Evolutionary conservation across 805 yeast genomes (phyloP).

Genomic region (Yueomyces sinensis): DNA sequence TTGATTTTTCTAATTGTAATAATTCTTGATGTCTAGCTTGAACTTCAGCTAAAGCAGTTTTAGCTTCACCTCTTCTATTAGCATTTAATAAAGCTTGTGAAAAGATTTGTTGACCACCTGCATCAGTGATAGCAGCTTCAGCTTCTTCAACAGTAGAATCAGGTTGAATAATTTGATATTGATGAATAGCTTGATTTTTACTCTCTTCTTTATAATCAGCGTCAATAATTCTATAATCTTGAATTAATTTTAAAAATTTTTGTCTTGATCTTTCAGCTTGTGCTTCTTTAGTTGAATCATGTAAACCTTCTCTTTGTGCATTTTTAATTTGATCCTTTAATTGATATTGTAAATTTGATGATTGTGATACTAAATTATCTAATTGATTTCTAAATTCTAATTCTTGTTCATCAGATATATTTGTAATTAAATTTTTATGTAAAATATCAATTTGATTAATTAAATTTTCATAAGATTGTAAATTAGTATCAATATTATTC

Average conservation of each 20-base stretch:
- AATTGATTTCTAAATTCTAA: slow-evolving; percentile 62
- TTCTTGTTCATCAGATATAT: slow-evolving; percentile 50
- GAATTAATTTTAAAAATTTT: slow-evolving; percentile 74
- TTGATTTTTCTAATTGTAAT: slow-evolving; percentile 85
- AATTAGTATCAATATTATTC: slow-evolving; percentile 51
- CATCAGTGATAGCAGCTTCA: slow-evolving; percentile 69
- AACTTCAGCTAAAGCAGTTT: slow-evolving; percentile 89
- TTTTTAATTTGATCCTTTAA: slow-evolving; percentile 67
- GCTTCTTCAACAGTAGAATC: slow-evolving; percentile 77
- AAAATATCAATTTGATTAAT: slow-evolving; percentile 56
- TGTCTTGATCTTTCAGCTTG: slow-evolving; percentile 85
- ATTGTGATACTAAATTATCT: slow-evolving; percentile 64
- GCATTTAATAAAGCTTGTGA: slow-evolving; percentile 83
- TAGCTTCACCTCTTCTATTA: slow-evolving; percentile 87
- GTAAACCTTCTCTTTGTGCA: slow-evolving; percentile 56
- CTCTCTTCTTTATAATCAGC: slow-evolving; percentile 75
- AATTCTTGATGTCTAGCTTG: slow-evolving; percentile 92
- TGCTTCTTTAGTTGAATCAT: slow-evolving; percentile 68
- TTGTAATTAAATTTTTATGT: slow-evolving; percentile 59
- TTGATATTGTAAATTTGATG: slow-evolving; percentile 60
- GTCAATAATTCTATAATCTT: slow-evolving; percentile 76
- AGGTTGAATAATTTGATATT: slow-evolving; percentile 80
- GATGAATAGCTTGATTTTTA: slow-evolving; percentile 82
- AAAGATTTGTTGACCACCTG: slow-evolving; percentile 81
- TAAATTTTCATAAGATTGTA: slow-evolving; percentile 57